Conservation (phyloP, 2,329 filamentous ascomycete species). For the Trichoderma asperellum region DNA sequence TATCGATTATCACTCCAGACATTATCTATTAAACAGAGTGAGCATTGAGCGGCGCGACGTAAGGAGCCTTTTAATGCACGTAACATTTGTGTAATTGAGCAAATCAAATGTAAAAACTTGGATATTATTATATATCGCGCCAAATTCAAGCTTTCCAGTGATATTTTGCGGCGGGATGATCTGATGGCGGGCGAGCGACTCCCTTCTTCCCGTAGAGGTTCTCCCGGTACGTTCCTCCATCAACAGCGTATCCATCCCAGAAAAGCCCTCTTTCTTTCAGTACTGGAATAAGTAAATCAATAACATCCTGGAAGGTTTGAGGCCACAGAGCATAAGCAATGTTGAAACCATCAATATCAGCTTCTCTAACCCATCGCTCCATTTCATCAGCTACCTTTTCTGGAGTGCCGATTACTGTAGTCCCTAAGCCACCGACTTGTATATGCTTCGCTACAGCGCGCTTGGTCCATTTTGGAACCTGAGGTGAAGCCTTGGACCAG, state of each 20-base stretch:
- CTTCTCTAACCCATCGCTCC: slow-evolving; percentile 46
- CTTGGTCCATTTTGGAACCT: slow-evolving; percentile 43
- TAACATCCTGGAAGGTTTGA: slow-evolving; percentile 67
- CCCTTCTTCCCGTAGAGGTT: slow-evolving; percentile 47
- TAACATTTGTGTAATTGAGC: too few species aligned
- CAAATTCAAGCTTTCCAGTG: slow-evolving; percentile 42
- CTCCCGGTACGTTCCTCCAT: slow-evolving; percentile 49
- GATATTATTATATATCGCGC: too few species aligned
- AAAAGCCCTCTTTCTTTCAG: slow-evolving; percentile 61
- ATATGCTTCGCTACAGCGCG: slow-evolving; percentile 41
- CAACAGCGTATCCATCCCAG: slow-evolving; percentile 52
- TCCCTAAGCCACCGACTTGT: slow-evolving; percentile 40
- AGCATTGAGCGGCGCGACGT: too few species aligned
- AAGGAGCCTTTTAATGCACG: too few species aligned
- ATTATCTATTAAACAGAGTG: too few species aligned
- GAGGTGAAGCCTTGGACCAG: slow-evolving; percentile 48
- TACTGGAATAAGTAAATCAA: slow-evolving; percentile 66
- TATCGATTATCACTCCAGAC: too few species aligned
- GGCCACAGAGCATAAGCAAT: slow-evolving; percentile 49
- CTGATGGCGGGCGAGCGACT: slow-evolving; percentile 40
- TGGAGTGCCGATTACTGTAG: slow-evolving; percentile 44
- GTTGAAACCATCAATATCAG: slow-evolving; percentile 61
- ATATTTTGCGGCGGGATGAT: slow-evolving; percentile 47
- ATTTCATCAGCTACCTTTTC: slow-evolving; percentile 33
- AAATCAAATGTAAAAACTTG: too few species aligned